Base-by-base conservation (phyloP, 2,329 filamentous ascomycete genomes). In the Sclerotiophoma versabilis region DNA sequence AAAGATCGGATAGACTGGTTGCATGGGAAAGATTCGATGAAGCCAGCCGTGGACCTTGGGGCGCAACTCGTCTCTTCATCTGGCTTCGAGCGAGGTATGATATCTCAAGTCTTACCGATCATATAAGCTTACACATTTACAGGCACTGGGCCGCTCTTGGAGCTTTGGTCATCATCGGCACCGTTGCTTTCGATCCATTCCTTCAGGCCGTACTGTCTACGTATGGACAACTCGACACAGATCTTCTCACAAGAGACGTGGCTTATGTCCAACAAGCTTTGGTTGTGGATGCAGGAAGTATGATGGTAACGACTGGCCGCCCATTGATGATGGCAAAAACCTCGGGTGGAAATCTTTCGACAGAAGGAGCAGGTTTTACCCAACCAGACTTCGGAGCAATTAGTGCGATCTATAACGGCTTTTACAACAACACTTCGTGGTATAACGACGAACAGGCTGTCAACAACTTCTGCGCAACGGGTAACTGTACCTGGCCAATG, bases 21-120 rank as follows among this genome's bases (percentile, higher is more conserved):
- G 45, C 48, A 1, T 62, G 52, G 9, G 50, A 57, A 12, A 53
- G 51, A 17, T 62, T 63, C 15, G 60, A 63, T 17, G 58, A 58
- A 48, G 59, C 58, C 10, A 54, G 44, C 12, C 49, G 54, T 12
- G 54, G 60, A 0, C 56, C 58, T 6, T 58, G 47, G 56, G 60
- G 56, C n/a, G 49, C 41, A 4, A 41, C 43, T 2, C 42, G 49
- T 5, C 41, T 63, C 0, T 53, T 63, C 6, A 3, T 61, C 2
- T 57, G 59, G 54, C 32, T 62, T 2, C 27, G 45, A 2, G 34
- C 53, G 8, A 39, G 54, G 58, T 57, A 23, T 25, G 25, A 7
- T 14, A 10, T 20, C 9, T 11, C 11, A 41, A 27, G 37, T 23
- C 7, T 4, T 29, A 5, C 37, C 27, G 25, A 27, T 23, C 14